phyloP scores from a whole-genome alignment of 345 rosid genomes.

The Brassica carinata region DNA sequence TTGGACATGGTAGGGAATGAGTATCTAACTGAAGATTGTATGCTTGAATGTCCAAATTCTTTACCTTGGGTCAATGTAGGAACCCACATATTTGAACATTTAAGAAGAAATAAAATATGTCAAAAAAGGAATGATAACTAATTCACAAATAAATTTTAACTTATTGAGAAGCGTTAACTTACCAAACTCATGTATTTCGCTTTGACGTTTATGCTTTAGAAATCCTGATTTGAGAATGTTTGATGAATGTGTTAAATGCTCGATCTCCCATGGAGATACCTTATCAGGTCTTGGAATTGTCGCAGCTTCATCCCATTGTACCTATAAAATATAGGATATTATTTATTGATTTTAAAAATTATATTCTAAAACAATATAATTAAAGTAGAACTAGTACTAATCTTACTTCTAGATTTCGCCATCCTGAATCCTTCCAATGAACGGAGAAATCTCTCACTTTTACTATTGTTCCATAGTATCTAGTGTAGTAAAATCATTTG shows the following conservation, averaged over 20 bases:
- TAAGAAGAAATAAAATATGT: no score
- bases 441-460: neutral
- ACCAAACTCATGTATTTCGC: neutral
- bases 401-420: no score
- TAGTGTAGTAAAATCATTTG: neutral
- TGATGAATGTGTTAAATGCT: no score
- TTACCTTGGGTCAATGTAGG: neutral
- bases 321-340: no score
- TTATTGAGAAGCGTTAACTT: neutral
- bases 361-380: no score
- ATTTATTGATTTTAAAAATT: no score
- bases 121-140: no score
- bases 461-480: neutral
- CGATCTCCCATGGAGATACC: no score
- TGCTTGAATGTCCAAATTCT: neutral
- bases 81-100: neutral
- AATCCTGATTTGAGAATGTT: neutral
- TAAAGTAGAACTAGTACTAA: no score
- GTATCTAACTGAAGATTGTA: neutral
- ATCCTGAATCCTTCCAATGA: no score
- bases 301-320: no score
- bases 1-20: neutral
- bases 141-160: neutral
- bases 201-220: neutral
- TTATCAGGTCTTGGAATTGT: no score